phyloP scores from a whole-genome alignment of 2,329 filamentous ascomycete species.

The Cephalotrichum gorgonifer region DNA sequence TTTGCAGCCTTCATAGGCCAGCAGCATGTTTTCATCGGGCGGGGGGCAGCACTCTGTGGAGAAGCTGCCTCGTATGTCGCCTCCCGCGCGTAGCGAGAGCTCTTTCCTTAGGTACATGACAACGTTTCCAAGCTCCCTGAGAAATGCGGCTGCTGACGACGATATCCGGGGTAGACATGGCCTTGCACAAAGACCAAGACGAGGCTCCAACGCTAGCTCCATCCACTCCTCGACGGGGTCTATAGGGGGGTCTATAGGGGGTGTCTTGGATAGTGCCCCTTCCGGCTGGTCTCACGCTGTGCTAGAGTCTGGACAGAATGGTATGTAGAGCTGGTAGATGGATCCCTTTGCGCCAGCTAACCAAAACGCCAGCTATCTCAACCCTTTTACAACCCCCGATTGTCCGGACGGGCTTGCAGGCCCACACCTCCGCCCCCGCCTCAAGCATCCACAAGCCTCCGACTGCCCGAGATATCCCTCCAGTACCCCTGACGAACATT shows the following conservation, averaged over 20 bases:
- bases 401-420: slow-evolving; percentile 74
- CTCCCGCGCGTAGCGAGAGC: slow-evolving; percentile 40
- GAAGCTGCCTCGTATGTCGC: slow-evolving; percentile 47
- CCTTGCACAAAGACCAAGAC: slow-evolving; percentile 41
- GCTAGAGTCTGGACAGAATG: slow-evolving; percentile 74
- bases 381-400: slow-evolving; percentile 88
- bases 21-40: slow-evolving; percentile 51
- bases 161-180: slow-evolving; percentile 28
- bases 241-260: slow-evolving; percentile 73
- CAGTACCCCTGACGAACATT: slow-evolving; percentile 84
- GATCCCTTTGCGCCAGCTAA: neutral
- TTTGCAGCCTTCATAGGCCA: slow-evolving; percentile 16
- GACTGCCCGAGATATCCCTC: slow-evolving; percentile 81
- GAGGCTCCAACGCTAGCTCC: slow-evolving; percentile 80
- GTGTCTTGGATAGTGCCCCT: slow-evolving; percentile 63
- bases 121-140: neutral
- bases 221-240: slow-evolving; percentile 48
- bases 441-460: slow-evolving; percentile 73
- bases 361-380: slow-evolving; percentile 60
- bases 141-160: neutral
- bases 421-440: slow-evolving; percentile 60
- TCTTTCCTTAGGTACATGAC: slow-evolving; percentile 44
- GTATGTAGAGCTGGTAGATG: slow-evolving; percentile 27
- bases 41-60: slow-evolving; percentile 56
- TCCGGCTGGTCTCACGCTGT: slow-evolving; percentile 44